These are phyloP conservation scores for Termitomyces sp. DNA, from an alignment of 768 basidiomycete genomes.

Conservation along the genomic window DNA sequence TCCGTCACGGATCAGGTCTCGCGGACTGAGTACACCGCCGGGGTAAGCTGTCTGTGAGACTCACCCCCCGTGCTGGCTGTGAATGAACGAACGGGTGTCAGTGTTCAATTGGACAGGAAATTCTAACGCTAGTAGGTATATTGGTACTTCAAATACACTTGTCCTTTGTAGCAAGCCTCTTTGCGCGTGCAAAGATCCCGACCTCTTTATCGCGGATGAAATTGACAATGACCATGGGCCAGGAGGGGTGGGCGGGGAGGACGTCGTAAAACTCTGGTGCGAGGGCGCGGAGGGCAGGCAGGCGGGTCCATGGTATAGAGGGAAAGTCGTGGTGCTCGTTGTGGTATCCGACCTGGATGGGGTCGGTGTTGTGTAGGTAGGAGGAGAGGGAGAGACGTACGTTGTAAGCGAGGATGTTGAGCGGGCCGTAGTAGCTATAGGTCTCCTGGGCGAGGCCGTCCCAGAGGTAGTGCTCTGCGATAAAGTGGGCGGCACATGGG, in stretches of 20 bases:
- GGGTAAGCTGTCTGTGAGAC: too few species aligned
- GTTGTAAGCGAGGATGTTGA: conserved; percentile 91
- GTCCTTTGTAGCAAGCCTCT: conserved; percentile 40
- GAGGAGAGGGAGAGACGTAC: conserved; percentile 27
- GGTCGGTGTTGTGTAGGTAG: not conserved
- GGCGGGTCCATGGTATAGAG: conserved; percentile 89
- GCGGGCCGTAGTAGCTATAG: conserved; percentile 90
- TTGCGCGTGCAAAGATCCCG: conserved; percentile 85
- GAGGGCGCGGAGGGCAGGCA: conserved; percentile 74
- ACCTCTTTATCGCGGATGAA: conserved; percentile 90
- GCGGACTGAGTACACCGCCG: too few species aligned
- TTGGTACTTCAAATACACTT: conserved; percentile 13
- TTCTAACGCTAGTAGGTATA: too few species aligned
- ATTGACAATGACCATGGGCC: conserved; percentile 92
- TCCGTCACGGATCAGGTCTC: too few species aligned
- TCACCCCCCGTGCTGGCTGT: too few species aligned
- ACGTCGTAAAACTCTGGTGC: conserved; percentile 92
- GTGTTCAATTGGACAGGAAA: too few species aligned
- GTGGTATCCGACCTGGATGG: conserved; percentile 87
- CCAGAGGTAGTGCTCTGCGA: conserved; percentile 96
- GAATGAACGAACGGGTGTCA: too few species aligned
- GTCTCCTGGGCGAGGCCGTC: conserved; percentile 93
- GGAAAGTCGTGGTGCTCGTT: conserved; percentile 99
- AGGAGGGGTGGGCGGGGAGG: conserved; percentile 82
- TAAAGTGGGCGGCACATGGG: conserved; percentile 96